Evolutionary conservation across 2,329 filamentous ascomycete genomes (phyloP).

Genomic region (Aspergillus persii): DNA sequence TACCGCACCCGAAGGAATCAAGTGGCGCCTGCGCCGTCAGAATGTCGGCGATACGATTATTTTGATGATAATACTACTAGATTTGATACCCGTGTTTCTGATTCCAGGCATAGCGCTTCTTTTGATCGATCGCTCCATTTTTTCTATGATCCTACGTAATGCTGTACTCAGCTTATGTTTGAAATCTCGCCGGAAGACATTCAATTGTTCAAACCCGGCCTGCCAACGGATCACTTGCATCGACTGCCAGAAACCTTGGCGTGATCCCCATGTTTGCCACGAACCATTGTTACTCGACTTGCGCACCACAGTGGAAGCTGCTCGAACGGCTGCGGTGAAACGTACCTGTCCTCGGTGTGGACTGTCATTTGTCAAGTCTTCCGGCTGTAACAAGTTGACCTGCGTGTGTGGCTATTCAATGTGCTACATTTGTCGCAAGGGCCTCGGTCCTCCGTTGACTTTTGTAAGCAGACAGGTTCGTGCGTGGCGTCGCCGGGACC

Average conservation of each 20-base stretch:
- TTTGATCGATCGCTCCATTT: slow-evolving; percentile 52
- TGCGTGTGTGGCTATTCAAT: slow-evolving; percentile 96
- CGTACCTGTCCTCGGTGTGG: slow-evolving; percentile 90
- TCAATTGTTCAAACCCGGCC: slow-evolving; percentile 68
- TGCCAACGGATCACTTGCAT: slow-evolving; percentile 76
- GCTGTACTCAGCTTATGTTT: slow-evolving; percentile 68
- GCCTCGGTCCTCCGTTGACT: slow-evolving; percentile 40
- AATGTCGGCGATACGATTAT: slow-evolving; percentile 54
- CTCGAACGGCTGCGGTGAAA: slow-evolving; percentile 91
- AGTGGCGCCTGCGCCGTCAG: slow-evolving; percentile 58
- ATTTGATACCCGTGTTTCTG: slow-evolving; percentile 44
- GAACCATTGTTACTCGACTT: slow-evolving; percentile 78
- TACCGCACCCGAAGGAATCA: slow-evolving; percentile 51
- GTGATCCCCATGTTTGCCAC: slow-evolving; percentile 85
- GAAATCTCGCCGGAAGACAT: slow-evolving; percentile 70
- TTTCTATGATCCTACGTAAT: slow-evolving; percentile 52
- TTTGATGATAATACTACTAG: slow-evolving; percentile 44
- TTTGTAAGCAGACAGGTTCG: slow-evolving; percentile 7
- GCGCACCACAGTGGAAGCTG: slow-evolving; percentile 85
- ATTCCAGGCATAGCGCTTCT: slow-evolving; percentile 58
- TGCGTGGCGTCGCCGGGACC: slow-evolving; percentile 5
- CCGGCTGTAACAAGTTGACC: slow-evolving; percentile 94
- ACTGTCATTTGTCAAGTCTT: slow-evolving; percentile 86
- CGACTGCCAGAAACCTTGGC: slow-evolving; percentile 77
- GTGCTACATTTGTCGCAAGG: slow-evolving; percentile 93